Percentiles rank a stretch among this genome's conserved stretches.
These are phyloP conservation scores for Ilyonectria sp. DNA, from an alignment of 2,329 filamentous ascomycete genomes.

Conservation along the genomic window DNA sequence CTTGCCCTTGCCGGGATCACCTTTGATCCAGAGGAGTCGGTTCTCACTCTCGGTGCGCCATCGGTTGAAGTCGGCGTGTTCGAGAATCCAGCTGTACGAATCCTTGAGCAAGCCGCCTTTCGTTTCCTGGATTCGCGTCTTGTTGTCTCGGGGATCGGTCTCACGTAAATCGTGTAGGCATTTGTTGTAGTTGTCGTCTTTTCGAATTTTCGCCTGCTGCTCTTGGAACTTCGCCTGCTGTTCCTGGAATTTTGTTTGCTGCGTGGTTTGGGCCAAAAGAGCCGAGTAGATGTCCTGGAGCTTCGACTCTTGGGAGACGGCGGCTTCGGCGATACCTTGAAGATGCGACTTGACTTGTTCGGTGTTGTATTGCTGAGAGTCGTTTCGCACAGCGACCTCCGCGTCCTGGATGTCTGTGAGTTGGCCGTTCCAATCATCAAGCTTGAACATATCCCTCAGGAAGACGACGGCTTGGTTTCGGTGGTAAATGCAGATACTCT, in stretches of 20 bases:
- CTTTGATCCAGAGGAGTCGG: constrained; percentile 52
- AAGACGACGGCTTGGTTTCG: constrained; percentile 48
- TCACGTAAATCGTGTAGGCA: not conserved
- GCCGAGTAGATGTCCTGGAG: constrained; percentile 1
- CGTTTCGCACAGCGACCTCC: constrained; percentile 39
- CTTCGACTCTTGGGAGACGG: constrained; percentile 1
- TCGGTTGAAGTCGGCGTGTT: constrained; percentile 44
- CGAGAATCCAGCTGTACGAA: constrained; percentile 53
- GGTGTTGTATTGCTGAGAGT: constrained; percentile 32
- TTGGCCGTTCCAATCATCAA: constrained; percentile 54
- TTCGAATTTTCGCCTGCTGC: constrained; percentile 1
- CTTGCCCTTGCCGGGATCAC: constrained; percentile 56
- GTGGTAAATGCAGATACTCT: constrained; percentile 56
- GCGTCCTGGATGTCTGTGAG: constrained; percentile 47
- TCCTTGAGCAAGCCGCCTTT: constrained; percentile 37
- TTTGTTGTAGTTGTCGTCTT: constrained; percentile 3
- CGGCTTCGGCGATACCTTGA: constrained; percentile 9
- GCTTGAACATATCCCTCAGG: constrained; percentile 48
- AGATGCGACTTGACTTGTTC: constrained; percentile 27
- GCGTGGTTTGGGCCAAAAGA: not conserved
- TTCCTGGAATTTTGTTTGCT: constrained; percentile 6
- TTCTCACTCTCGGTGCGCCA: constrained; percentile 43
- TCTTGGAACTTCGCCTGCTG: constrained; percentile 4
- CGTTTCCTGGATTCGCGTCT: constrained; percentile 4
- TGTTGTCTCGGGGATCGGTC: constrained; percentile 13